Base-by-base conservation (phyloP, 306 rosid genomes). In the Cucurbita maxima region DNA sequence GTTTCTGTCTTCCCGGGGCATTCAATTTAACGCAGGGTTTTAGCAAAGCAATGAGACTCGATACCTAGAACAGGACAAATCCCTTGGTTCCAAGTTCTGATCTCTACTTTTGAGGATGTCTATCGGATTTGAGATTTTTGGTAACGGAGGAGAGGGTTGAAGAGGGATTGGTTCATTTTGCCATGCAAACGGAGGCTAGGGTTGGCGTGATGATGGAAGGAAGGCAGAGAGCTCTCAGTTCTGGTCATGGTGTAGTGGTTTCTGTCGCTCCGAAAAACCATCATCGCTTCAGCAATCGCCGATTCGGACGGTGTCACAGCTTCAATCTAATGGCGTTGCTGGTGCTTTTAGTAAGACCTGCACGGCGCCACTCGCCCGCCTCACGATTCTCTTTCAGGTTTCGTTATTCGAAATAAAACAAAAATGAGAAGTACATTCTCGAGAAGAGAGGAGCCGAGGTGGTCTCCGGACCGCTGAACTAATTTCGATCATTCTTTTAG, bases 331-430 rank as follows among this genome's bases (percentile, higher is more conserved):
- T 22, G 99, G 99, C 3, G 93, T 95, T 53, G 99, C 99, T 12
- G 99, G 99, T 5, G 96, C 97, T 43, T 80, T 95, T 8, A 82
- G 90, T 77, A 95, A 95, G 81, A 91, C 99, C n/a, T 95, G 97
- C 66, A 95, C 99, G 47, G 99, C 99, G 25, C 99, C 99, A 53
- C 96, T 95, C 55, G 99, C 97, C 15, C 87, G 99, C 18, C 90
- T 95, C 25, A 95, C 99, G 7, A 95, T 95, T 61, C 97, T 95
- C 62, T 95, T 95, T 76, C 97, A 95, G 99, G 99, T 95, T 76
- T 7, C 20, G 16, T 45, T 22, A 62, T 30, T 30, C 34, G 40
- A 41, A 37, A 63, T 40, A 40, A 64, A 22, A 19, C 22, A 57
- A 20, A 57, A 38, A 10, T 10, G 50, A 20, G 54, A 6, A 18